Percentiles rank a stretch among this genome's conserved stretches.
Conservation (phyloP, 2,329 filamentous ascomycete genomes). For the Trichoderma oligosporum region DNA sequence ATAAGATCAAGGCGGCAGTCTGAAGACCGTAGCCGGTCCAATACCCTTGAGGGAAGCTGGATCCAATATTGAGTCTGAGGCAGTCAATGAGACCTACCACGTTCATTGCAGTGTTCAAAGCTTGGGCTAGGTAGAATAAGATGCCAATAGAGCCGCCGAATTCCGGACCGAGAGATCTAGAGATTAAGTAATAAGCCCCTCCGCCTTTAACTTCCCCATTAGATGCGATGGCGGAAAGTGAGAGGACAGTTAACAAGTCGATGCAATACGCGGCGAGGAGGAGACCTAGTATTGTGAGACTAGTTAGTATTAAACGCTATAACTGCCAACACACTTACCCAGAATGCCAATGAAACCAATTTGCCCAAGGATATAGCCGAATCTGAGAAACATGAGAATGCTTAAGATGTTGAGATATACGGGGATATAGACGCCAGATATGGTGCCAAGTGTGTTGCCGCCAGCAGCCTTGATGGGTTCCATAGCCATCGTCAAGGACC, state of each 20-base stretch:
- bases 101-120: constrained; percentile 83
- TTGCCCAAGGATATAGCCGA: constrained; percentile 79
- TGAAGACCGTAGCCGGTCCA: constrained; percentile 76
- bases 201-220: constrained; percentile 87
- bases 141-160: constrained; percentile 87
- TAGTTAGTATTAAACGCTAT: not conserved
- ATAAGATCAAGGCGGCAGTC: constrained; percentile 66
- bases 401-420: constrained; percentile 86
- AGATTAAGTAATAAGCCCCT: constrained; percentile 86
- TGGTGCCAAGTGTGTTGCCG: constrained; percentile 65
- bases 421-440: constrained; percentile 79
- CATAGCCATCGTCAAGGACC: constrained; percentile 26
- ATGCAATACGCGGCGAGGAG: constrained; percentile 73
- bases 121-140: constrained; percentile 86
- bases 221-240: constrained; percentile 81
- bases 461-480: constrained; percentile 33
- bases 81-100: constrained; percentile 83
- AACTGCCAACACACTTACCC: constrained; percentile 49
- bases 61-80: constrained; percentile 69
- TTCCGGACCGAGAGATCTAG: constrained; percentile 77
- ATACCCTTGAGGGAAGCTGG: constrained; percentile 63
- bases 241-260: constrained; percentile 79
- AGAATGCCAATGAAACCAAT: constrained; percentile 76
- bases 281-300: constrained; percentile 50
- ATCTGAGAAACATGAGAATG: constrained; percentile 88